Evolutionary conservation across 495 filamentous ascomycete genomes (phyloP).

Genomic region (Penicillium fimorum): DNA sequence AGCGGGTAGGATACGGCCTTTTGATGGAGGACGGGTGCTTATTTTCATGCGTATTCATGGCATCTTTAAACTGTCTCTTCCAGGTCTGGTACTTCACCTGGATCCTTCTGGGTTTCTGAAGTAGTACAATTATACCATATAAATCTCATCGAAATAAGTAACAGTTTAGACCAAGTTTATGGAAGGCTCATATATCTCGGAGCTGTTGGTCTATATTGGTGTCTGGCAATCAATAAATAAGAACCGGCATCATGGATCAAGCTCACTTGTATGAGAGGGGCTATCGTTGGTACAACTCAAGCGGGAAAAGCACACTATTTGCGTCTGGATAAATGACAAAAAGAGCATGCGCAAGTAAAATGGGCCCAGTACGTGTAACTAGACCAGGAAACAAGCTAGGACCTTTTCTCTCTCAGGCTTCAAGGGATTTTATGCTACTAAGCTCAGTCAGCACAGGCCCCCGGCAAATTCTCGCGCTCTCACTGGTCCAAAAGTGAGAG

Average conservation of each 20-base stretch:
- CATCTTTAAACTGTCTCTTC: neutral
- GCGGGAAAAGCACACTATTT: too few relatives aligned
- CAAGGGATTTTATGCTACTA: too few relatives aligned
- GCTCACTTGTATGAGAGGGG: neutral
- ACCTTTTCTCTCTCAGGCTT: too few relatives aligned
- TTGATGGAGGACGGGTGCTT: neutral
- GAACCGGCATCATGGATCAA: neutral
- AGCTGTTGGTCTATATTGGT: conserved; percentile 5
- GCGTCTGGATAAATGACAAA: too few relatives aligned
- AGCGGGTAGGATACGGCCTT: conserved; percentile 5
- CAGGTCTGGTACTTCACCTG: neutral
- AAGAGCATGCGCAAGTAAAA: too few relatives aligned
- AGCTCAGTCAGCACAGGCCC: too few relatives aligned
- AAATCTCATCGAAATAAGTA: conserved; percentile 3
- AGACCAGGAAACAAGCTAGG: too few relatives aligned
- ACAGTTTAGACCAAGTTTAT: neutral
- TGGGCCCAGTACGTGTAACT: too few relatives aligned
- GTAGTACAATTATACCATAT: neutral
- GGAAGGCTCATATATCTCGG: conserved; percentile 1
- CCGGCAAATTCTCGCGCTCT: too few relatives aligned
- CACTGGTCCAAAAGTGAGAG: too few relatives aligned
- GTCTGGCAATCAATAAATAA: conserved; percentile 4
- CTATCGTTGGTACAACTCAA: too few relatives aligned
- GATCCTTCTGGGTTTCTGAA: conserved; percentile 2
- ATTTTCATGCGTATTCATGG: neutral